Base-by-base conservation (phyloP, 208 protist species). In the Trypanosoma grayi region DNA sequence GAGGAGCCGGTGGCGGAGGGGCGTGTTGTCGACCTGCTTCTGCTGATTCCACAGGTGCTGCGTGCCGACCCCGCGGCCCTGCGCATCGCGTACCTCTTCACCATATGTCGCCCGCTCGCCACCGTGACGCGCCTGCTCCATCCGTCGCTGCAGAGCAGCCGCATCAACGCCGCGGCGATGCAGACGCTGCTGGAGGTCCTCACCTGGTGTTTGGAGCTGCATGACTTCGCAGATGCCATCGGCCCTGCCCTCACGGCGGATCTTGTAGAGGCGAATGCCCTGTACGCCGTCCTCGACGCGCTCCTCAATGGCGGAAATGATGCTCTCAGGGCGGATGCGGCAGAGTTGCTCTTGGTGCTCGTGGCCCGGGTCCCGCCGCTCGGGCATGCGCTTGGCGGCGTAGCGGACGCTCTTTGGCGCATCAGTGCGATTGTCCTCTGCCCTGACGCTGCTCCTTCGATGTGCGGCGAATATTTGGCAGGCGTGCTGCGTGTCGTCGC, bases 1-100 rank as follows among this genome's bases (percentile, higher is more conserved):
- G 55, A 60, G 40, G 55, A 60, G 13, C 39, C 55, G 20, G 13
- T 60, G 16, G 55, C 44, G 36, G 59, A 64, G 59, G 33, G 44
- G 20, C 16, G 48, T 28, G 25, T 56, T 45, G 59, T 47, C 4
- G 59, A 64, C 20, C 39, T 64, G 4, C 43, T 64, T 9, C 14
- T 30, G 14, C 39, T 64, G n/a, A 44, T 64, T 22, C 59, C 59
- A 37, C 45, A 64, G 16, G 9, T 64, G 6, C 30, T 64, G 6
- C 37, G 45, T 9, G 59, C 59, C 27, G 24, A 64, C 18, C 36
- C 24, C 18, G 27, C 44, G 1, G 46, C 5, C 44, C 46, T 10
- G 9, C 58, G 58, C 24, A 40, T 53, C 8, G 43, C 28, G 8
- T 64, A 44, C 36, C 58, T 64, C 14, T 28, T 64, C 13, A 43